Evolutionary conservation across 108 stramenopile species (phyloP), one percentile per base, ranked within the genome.

Genomic region (Pseudonitzschia multistriata): DNA sequence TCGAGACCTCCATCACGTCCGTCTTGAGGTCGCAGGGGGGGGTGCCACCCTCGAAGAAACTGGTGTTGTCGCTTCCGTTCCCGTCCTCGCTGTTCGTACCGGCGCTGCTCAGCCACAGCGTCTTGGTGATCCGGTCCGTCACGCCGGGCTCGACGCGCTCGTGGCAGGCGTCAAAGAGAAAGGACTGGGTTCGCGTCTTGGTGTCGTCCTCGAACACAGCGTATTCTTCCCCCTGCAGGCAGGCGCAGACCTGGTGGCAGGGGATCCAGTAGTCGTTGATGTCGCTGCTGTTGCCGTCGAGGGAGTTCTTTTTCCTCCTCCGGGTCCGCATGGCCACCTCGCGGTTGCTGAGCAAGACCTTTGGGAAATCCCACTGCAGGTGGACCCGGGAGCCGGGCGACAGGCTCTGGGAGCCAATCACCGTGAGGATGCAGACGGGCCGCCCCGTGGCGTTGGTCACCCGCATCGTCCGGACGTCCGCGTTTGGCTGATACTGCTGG

Each of bases 311-410:
- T 5, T 37, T 37, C 37, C 8, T 37, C 37, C 8, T 37, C 37
- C 8, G 37, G 37, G 37, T 37, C 37, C 8, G 37, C 8, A n/a
- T n/a, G n/a, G n/a, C n/a, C n/a, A n/a, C n/a, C n/a, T n/a, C n/a
- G n/a, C n/a, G n/a, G n/a, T n/a, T n/a, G n/a, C n/a, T 29, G n/a
- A n/a, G n/a, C n/a, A 45, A 45, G 15, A 2, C 7, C 5, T 45
- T 45, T 2, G 85, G 79, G 67, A 86, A 86, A 67, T 86, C 76
- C 62, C 76, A 82, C 57, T 81, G 56, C 45, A 87, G 40, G 7
- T 75, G 62, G 11, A 81, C 49, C 10, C 72, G 56, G 25, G 74
- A 81, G 27, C 86, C 86, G 66, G 86, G 69, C 30, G 59, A 68
- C 15, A 80, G 29, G 15, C 53, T 62, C 27, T 72, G 30, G 8